Conservation (phyloP, 495 filamentous ascomycete species). For the Cercophora samala region DNA sequence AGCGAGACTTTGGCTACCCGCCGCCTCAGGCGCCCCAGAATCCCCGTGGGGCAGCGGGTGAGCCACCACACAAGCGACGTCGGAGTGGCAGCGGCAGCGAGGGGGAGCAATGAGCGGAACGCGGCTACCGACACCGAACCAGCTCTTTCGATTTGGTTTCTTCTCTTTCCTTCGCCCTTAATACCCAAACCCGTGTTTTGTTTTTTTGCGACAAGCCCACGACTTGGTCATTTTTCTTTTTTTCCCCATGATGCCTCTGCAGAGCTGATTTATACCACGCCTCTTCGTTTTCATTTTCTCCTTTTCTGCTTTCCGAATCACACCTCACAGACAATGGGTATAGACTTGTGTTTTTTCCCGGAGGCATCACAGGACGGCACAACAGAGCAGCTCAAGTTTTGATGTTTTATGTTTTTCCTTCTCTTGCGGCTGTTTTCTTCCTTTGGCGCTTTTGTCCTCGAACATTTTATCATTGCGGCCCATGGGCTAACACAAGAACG, state of each 20-base stretch:
- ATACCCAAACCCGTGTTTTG: neutral
- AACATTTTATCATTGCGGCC: neutral
- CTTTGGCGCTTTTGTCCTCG: neutral
- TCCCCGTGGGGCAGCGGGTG: neutral
- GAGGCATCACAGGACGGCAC: neutral
- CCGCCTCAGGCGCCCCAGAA: neutral
- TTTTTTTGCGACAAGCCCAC: neutral
- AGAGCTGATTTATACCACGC: neutral
- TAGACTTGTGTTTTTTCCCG: neutral
- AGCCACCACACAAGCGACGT: neutral
- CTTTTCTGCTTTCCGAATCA: neutral
- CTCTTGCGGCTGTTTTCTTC: neutral
- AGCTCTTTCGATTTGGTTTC: neutral
- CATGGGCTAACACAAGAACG: neutral
- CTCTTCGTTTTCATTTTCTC: neutral
- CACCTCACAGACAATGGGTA: neutral
- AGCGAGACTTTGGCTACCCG: too few species aligned
- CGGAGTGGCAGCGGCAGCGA: neutral
- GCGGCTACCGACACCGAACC: neutral
- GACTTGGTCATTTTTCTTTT: neutral
- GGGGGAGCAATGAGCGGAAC: neutral
- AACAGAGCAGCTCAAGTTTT: neutral
- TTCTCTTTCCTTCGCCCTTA: conserved; percentile 6
- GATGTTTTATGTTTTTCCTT: neutral
- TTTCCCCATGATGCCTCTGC: neutral